phyloP scores from a whole-genome alignment of 192 early-diverging fungal species.

The Backusella circina region DNA sequence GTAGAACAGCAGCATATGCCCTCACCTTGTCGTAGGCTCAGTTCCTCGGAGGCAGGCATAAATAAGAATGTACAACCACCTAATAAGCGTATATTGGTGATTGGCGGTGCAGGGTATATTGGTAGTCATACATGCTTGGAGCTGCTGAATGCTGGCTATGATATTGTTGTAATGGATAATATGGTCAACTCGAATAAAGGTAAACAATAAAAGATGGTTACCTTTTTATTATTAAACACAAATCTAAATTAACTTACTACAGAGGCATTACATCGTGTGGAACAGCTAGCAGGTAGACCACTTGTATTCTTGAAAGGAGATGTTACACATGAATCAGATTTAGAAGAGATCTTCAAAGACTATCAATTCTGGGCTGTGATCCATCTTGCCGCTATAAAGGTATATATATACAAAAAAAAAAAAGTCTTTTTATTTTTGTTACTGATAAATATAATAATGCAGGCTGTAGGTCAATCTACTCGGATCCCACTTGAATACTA shows the following conservation, averaged over 20 bases:
- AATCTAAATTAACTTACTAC: too few relatives aligned
- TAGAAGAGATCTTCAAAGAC: slow-evolving; percentile 70
- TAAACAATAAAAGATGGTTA: background rate
- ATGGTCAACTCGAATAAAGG: slow-evolving; percentile 66
- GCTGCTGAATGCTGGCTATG: slow-evolving; percentile 66
- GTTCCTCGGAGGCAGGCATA: background rate
- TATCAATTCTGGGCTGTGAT: slow-evolving; percentile 68
- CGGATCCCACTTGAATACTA: slow-evolving; percentile 85
- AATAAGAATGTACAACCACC: background rate
- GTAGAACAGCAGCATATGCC: background rate
- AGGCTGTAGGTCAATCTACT: slow-evolving; percentile 78
- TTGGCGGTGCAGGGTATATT: slow-evolving; percentile 86
- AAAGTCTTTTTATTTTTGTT: too few relatives aligned
- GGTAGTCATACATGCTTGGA: slow-evolving; percentile 93
- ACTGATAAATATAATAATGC: too few relatives aligned
- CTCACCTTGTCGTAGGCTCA: background rate
- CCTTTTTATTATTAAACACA: background rate
- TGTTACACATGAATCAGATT: slow-evolving; percentile 61
- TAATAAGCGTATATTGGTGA: slow-evolving; percentile 47
- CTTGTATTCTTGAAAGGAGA: slow-evolving; percentile 77
- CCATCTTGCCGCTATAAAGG: slow-evolving; percentile 86
- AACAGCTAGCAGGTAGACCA: slow-evolving; percentile 51
- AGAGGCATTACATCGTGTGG: slow-evolving; percentile 65
- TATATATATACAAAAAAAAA: background rate
- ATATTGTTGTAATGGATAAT: slow-evolving; percentile 92